Evolutionary conservation across 768 basidiomycete species (phyloP), one percentile per base, ranked within the genome.

Genomic region (Tricholoma sp.): DNA sequence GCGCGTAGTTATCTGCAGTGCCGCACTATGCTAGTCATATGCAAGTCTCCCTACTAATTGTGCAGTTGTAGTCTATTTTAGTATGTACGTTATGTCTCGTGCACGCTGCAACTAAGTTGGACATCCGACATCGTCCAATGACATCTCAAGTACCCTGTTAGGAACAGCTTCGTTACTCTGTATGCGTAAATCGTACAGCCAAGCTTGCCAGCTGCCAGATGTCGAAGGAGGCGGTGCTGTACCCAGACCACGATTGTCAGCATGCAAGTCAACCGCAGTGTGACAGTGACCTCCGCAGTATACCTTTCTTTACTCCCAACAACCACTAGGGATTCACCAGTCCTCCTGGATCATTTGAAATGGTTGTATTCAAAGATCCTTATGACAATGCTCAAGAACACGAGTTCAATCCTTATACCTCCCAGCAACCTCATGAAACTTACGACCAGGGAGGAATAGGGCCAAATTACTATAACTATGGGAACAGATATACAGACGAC

Each of bases 281-380:
- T 45, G 44, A 24, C 44, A 6, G 44, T 45, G 44, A 45, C 24
- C 6, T 17, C 29, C 47, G 47, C 47, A 48, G 47, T 17, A 13
- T 5, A 37, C 37, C 47, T 32, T 13, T 45, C 52, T 31, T 20
- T 49, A 54, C 28, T 32, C 36, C 37, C 28, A 24, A 42, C 18
- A 29, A n/a, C 28, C 33, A 42, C 41, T 55, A 34, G 15, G 15
- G 50, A 24, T 41, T 28, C 32, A 44, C 57, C 48, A 15, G 45
- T 51, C 34, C 20, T 29, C 31, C 49, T 58, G n/a, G 15, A n/a
- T 32, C 29, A 8, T 10, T 49, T 51, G 71, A 68, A 60, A 81
- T 84, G 76, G 67, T 17, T 49, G 3, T 82, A 10, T 83, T 84
- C 68, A 74, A 70, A 57, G 82, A 86, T 66, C 82, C 83, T 18